Evolutionary conservation across 1,284 basidiomycete species (phyloP), one percentile per base, ranked within the genome.

Genomic region (Coniophora puteana): DNA sequence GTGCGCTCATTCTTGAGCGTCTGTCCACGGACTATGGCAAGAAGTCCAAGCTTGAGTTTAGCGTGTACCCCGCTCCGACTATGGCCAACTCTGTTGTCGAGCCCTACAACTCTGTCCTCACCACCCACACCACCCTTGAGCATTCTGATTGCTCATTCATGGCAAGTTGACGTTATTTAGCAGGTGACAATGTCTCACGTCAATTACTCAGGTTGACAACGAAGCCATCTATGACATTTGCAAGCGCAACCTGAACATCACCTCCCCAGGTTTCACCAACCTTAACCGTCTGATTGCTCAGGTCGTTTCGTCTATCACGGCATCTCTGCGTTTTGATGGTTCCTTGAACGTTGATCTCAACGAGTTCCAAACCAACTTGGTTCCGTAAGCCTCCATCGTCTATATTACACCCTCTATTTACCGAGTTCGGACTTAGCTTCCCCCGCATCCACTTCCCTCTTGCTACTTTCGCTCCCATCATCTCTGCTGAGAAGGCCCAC

Each of bases 71-170:
- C 40, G 89, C 93, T 18, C 91, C 93, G 34, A 89, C 87, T 52
- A 87, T 96, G 72, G 90, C 91, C 44, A 96, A 89, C 69, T 98
- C 94, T 8, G 93, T 99, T 48, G 95, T 99, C 36, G 96, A 99
- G 74, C 95, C 96, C 7, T 99, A 99, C 80, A 99, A 99, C 79
- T 94, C 94, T 35, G 93, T 99, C 48, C 72, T 99, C 60, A 99
- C 95, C 48, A 99, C 95, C 34, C 95, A 99, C 74, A 98, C 95
- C 40, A 99, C 95, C 29, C 85, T 99, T 41, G 95, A 99, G 74
- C 94, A 99, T 76, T 96, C 93, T 21, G 95, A 99, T 74, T 99
- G 95, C 70, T 98, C 95, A 21, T 97, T 97, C 79, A 95, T 96
- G 92, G 93, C 84, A 51, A 26, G 62, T 51, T 20, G 8, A 41